phyloP scores from a whole-genome alignment of 2,329 filamentous ascomycete genomes.

The Alternaria consortialis region DNA sequence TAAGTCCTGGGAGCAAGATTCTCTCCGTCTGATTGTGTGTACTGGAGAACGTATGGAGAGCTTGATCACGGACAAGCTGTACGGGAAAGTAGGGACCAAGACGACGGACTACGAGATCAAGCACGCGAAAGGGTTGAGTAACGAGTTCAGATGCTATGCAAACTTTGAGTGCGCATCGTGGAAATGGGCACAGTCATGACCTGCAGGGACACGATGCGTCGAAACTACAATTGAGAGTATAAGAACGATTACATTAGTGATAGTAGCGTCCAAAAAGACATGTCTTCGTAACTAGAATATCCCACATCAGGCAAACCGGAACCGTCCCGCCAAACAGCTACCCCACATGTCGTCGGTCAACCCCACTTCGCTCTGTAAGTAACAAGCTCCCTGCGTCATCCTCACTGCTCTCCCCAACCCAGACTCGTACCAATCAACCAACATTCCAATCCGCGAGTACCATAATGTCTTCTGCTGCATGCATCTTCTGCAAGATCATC shows the following conservation, averaged over 20 bases:
- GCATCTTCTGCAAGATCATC: slow-evolving; percentile 98
- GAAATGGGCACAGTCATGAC: slow-evolving; percentile 42
- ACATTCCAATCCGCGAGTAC: slow-evolving; percentile 32
- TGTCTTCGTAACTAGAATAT: neutral
- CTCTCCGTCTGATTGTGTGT: slow-evolving; percentile 67
- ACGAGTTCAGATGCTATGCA: slow-evolving; percentile 82
- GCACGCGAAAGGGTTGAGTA: slow-evolving; percentile 78
- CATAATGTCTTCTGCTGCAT: slow-evolving; percentile 71
- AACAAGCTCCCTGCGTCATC: slow-evolving; percentile 21
- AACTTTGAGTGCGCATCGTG: slow-evolving; percentile 72
- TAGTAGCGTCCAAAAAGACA: neutral
- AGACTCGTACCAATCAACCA: slow-evolving; percentile 32
- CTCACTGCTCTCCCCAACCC: slow-evolving; percentile 18
- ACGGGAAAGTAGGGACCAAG: slow-evolving; percentile 67
- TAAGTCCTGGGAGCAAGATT: slow-evolving; percentile 56
- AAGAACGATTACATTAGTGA: neutral
- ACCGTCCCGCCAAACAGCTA: slow-evolving; percentile 19
- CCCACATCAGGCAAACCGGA: slow-evolving; percentile 5
- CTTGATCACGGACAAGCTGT: slow-evolving; percentile 70
- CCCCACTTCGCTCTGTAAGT: slow-evolving; percentile 17
- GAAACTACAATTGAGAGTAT: neutral
- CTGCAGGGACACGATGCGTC: neutral
- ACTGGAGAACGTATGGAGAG: slow-evolving; percentile 80
- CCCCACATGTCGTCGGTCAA: slow-evolving; percentile 30
- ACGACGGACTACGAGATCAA: slow-evolving; percentile 74